Base-by-base conservation (phyloP, 495 filamentous ascomycete species). In the Xanthoparmelia taractica region DNA sequence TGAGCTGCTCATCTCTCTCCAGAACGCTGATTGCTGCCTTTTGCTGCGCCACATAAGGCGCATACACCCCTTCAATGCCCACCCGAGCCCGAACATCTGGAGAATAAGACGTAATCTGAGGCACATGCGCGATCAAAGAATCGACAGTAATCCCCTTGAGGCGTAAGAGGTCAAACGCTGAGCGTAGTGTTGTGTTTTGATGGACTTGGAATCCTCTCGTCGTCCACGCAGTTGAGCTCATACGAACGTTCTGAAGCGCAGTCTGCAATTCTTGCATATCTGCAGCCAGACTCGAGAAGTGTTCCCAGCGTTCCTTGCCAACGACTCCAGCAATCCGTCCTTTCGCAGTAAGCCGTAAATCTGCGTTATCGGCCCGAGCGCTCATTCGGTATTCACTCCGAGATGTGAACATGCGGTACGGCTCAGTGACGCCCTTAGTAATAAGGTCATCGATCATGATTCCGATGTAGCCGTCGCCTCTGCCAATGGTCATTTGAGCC, bases 361-460 rank as follows among this genome's bases (percentile, higher is more conserved):
- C 94, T 47, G 94, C 94, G 72, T 98, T 97, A 77, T 98, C 94
- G 57, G 92, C 84, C 59, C 94, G 86, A 12, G 90, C 84, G 38
- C 85, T 87, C 80, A 98, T 92, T 57, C 94, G 89, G 77, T 95
- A 98, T 74, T 98, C 94, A 76, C 86, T 92, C 61, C 94, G 87
- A 23, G 90, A 91, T 11, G 94, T 97, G 79, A 98, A 98, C 95
- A 98, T 97, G 65, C 94, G 85, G 76, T 98, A 98, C 0, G 94
- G 94, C 74, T 98, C 94, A 12, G 88, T 90, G 17, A 98, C 93
- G 54, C 94, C 94, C 75, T 97, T 97, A 37, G 94, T 98, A 74
- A 96, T 86, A 52, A 98, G 85, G 72, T 98, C 94, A 74, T 98
- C 94, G 72, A 98, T 94, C 94, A 98, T 96, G 76, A 98, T 87